Evolutionary conservation across 2,329 filamentous ascomycete species (phyloP).

Genomic region (Didymella keratinophila): DNA sequence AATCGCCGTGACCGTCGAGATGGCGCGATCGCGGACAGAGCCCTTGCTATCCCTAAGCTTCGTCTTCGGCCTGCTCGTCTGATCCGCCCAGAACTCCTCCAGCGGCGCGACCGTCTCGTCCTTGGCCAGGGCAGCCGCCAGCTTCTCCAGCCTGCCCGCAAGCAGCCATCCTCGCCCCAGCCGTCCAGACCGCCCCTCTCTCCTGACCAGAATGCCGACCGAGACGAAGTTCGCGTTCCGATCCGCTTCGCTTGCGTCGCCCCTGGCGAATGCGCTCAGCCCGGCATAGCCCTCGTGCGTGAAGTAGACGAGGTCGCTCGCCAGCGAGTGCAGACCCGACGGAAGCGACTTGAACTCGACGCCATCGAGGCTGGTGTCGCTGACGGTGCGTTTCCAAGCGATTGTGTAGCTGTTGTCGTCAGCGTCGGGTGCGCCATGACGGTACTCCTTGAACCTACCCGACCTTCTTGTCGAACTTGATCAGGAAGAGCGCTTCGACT

Average conservation of each 20-base stretch:
- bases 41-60: conserved; percentile 9
- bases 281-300: conserved; percentile 85
- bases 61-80: conserved; percentile 39
- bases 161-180: conserved; percentile 91
- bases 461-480: conserved; percentile 90
- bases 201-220: conserved; percentile 84
- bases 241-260: conserved; percentile 76
- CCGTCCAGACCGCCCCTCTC: conserved; percentile 74
- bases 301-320: conserved; percentile 90
- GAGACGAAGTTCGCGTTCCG: conserved; percentile 93
- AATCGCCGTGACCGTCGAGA: conserved; percentile 51
- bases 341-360: conserved; percentile 97
- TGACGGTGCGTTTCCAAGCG: conserved; percentile 79
- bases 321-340: conserved; percentile 88
- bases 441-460: conserved; percentile 63
- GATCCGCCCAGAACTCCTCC: conserved; percentile 80
- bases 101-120: conserved; percentile 69
- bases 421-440: conserved; percentile 9
- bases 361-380: conserved; percentile 77
- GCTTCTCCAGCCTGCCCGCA: conserved; percentile 74
- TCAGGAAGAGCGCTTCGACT: conserved; percentile 80
- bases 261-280: conserved; percentile 89
- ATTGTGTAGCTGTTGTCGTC: conserved; percentile 71
- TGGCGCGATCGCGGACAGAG: conserved; percentile 40
- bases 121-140: conserved; percentile 71